Conservation (phyloP, 345 rosid species). For the Lepidium africanum region DNA sequence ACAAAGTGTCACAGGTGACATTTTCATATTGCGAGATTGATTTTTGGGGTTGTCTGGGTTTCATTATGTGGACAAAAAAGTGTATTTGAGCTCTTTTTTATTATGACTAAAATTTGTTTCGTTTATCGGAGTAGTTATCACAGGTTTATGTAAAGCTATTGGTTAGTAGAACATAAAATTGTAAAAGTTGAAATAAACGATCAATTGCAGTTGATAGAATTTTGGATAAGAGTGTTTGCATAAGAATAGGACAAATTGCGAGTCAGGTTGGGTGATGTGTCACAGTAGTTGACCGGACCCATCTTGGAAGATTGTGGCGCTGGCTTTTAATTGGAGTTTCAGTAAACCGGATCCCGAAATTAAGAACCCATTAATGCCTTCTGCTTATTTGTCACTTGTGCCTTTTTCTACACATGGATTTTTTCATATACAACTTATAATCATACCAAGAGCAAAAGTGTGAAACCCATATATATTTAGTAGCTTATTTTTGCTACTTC, state of each 20-base stretch:
- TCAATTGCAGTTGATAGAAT: not conserved
- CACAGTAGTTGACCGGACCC: constrained; percentile 18
- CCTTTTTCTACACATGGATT: not conserved
- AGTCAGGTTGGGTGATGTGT: constrained; percentile 19
- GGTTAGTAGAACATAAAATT: not conserved
- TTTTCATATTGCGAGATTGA: constrained; percentile 16
- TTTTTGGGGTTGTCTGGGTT: not conserved
- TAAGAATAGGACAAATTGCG: not conserved
- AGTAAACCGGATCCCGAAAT: not conserved
- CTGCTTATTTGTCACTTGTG: not conserved
- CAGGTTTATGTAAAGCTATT: too few relatives aligned
- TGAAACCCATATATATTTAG: not conserved
- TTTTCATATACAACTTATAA: not conserved
- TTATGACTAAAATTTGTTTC: too few relatives aligned
- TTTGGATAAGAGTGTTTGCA: not conserved
- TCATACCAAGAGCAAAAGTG: not conserved
- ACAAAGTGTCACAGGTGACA: constrained; percentile 1
- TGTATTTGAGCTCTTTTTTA: not conserved
- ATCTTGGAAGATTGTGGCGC: constrained; percentile 4
- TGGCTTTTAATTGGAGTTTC: not conserved
- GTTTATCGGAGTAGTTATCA: too few relatives aligned
- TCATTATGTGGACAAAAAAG: not conserved
- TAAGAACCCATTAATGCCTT: not conserved
- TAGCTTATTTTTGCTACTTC: too few relatives aligned
- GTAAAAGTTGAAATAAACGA: not conserved